Base-by-base conservation (phyloP, 495 filamentous ascomycete species). In the Penicillium silybi region DNA sequence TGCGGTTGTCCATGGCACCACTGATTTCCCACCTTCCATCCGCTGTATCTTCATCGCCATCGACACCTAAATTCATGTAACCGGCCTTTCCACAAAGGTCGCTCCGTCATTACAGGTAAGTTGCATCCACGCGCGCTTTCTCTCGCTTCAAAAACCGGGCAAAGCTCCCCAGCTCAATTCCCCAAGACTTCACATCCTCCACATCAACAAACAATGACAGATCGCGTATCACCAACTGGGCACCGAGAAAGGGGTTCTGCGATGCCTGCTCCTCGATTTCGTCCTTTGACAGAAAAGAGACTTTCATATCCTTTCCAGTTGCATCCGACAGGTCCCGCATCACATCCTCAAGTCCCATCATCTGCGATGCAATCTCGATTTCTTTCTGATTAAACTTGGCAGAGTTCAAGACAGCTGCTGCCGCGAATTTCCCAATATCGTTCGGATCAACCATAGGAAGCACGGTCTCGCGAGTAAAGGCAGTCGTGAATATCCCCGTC, bases 341-440 rank as follows among this genome's bases (percentile, higher is more conserved):
- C 0, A 75, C 40, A 5, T 68, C 46, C 2, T 71, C 66, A 0
- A 68, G 42, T 0, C 50, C 57, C 40, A 72, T 27, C 18, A 63
- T 41, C 54, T 82, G 65, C 1, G 71, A 67, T 6, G 58, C 71
- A 13, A 81, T 25, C 19, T 62, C 60, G 11, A 82, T 61, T 15
- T 57, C 63, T 52, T 73, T 40, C 7, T 57, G 57, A 38, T 70
- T 41, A 41, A 76, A 80, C 29, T 51, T 58, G 6, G 20, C 57
- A 0, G 73, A 74, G 10, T 77, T 60, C 11, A 65, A 27, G 13
- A 81, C 64, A 0, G 71, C 74, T 1, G 73, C 72, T 0, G 67
- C 64, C 0, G 62, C 70, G 52, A 79, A 79, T n/a, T 55, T 58
- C 0, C 72, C 78, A 20, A 80, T 75, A 43, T 81, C 79, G 11